Evolutionary conservation across 2,329 filamentous ascomycete genomes (phyloP), one percentile per base, ranked within the genome.

Genomic region (Thermothelomyces thermophilus): DNA sequence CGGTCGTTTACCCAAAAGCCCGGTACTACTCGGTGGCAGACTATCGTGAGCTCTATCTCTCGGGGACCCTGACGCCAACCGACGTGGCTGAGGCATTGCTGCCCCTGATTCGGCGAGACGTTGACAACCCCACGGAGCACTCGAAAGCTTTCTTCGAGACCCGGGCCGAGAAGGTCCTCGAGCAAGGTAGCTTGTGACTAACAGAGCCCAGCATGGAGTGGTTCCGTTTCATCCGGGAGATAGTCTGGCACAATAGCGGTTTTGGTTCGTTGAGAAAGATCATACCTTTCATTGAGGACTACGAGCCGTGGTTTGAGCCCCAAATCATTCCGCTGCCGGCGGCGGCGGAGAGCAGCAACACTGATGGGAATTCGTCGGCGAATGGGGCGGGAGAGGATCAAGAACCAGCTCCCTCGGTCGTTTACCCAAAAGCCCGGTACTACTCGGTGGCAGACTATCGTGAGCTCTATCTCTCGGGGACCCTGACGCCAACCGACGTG

Each of bases 241-340:
- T 73, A 45, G 72, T 84, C 56, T 87, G 81, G 80, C 68, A 67
- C 34, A 83, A 83, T 63, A 81, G 82, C 17, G 82, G 82, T 34
- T 86, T 88, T 60, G 69, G 68, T 41, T 66, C 69, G 4, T 68
- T 87, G 35, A 77, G 78, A 41, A 68, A 74, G 31, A 73, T 81
- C 50, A 69, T 70, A 20, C 65, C 73, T 17, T 68, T 64, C 14
- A 63, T 88, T 26, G 69, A 79, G 41, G 68, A 76, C 44, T 77
- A 66, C 42, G 71, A 72, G 54, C 71, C 72, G 2, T 65, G 70
- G 40, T 75, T 70, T 53, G 72, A 74, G 22, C 73, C 74, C 0
- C 69, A 70, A 2, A 64, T 77, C 4, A 60, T 75, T 0, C 73
- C 73, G 4, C 53, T 66, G 13, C 59, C 50, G 1, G 48, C 46